phyloP scores from a whole-genome alignment of 495 filamentous ascomycete genomes.

The Penicillium argentinense region DNA sequence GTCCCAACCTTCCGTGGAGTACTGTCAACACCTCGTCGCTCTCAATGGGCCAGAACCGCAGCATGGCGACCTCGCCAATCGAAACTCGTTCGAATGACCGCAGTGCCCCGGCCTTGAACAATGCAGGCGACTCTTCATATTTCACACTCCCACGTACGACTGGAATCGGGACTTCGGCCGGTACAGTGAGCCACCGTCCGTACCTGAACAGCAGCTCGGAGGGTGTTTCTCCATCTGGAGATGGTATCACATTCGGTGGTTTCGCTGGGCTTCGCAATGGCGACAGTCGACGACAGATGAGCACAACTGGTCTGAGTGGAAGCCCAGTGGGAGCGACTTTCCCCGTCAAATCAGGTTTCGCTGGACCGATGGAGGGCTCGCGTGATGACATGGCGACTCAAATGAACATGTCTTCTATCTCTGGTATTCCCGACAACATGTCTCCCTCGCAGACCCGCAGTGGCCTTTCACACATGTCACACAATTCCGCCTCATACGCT shows the following conservation, averaged over 20 bases:
- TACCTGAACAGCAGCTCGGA: slow-evolving; percentile 37
- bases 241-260: slow-evolving; percentile 33
- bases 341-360: slow-evolving; percentile 30
- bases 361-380: slow-evolving; percentile 28
- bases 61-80: slow-evolving; percentile 50
- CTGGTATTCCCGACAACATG: slow-evolving; percentile 30
- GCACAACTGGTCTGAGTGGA: slow-evolving; percentile 28
- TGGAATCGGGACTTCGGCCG: slow-evolving; percentile 24
- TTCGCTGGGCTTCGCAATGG: slow-evolving; percentile 32
- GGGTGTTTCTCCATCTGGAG: slow-evolving; percentile 35
- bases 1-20: slow-evolving; percentile 55
- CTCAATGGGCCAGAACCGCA: slow-evolving; percentile 41
- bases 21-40: slow-evolving; percentile 50
- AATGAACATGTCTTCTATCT: slow-evolving; percentile 31
- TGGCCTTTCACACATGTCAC: slow-evolving; percentile 36
- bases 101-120: slow-evolving; percentile 35
- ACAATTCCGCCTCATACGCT: slow-evolving; percentile 40
- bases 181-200: slow-evolving; percentile 27
- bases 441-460: slow-evolving; percentile 30
- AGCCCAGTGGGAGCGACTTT: slow-evolving; percentile 34
- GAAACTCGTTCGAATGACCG: slow-evolving; percentile 47
- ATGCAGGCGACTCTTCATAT: slow-evolving; percentile 43
- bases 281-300: slow-evolving; percentile 33
- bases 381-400: slow-evolving; percentile 32
- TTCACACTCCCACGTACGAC: slow-evolving; percentile 38